Percentiles rank a stretch among this genome's conserved stretches.
Evolutionary conservation across 305 asterid species (phyloP).

Genomic region (Fraxinus angustifolia): DNA sequence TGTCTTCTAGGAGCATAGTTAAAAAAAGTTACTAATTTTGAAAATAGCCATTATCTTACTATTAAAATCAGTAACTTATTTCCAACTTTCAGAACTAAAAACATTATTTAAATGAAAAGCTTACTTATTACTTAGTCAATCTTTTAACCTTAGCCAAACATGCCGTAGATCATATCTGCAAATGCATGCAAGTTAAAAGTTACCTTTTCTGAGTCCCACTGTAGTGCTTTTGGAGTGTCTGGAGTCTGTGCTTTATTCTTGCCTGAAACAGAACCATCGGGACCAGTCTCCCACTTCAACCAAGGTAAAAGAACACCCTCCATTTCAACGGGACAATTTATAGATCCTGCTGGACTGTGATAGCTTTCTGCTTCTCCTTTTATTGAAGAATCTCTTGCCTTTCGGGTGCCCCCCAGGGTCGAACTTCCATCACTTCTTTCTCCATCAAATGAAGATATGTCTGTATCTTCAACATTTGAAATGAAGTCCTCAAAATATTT

Average conservation of each 20-base stretch:
- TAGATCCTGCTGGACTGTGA: slow-evolving; percentile 41
- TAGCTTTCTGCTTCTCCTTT: slow-evolving; percentile 34
- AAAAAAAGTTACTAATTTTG: not conserved
- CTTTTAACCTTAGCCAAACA: not conserved
- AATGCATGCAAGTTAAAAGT: not conserved
- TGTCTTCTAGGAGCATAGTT: not conserved
- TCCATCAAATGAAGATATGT: slow-evolving; percentile 89
- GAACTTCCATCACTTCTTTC: slow-evolving; percentile 88
- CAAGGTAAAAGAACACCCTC: slow-evolving; percentile 52
- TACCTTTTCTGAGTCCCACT: slow-evolving; percentile 41
- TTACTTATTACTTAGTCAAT: not conserved
- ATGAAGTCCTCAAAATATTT: slow-evolving; percentile 75
- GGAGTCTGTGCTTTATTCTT: slow-evolving; percentile 30
- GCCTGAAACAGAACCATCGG: slow-evolving; percentile 28
- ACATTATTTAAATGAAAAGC: not conserved
- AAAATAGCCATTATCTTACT: not conserved
- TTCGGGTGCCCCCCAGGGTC: slow-evolving; percentile 50
- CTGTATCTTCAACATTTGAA: slow-evolving; percentile 80
- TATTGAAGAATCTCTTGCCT: slow-evolving; percentile 37
- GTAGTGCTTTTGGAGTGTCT: slow-evolving; percentile 31
- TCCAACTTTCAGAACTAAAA: not conserved
- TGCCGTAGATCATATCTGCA: not conserved
- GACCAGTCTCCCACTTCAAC: slow-evolving; percentile 53
- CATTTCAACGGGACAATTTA: slow-evolving; percentile 35
- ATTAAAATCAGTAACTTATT: not conserved